Conservation (phyloP, 164 flowering plant species). For the Annona cherimola region DNA sequence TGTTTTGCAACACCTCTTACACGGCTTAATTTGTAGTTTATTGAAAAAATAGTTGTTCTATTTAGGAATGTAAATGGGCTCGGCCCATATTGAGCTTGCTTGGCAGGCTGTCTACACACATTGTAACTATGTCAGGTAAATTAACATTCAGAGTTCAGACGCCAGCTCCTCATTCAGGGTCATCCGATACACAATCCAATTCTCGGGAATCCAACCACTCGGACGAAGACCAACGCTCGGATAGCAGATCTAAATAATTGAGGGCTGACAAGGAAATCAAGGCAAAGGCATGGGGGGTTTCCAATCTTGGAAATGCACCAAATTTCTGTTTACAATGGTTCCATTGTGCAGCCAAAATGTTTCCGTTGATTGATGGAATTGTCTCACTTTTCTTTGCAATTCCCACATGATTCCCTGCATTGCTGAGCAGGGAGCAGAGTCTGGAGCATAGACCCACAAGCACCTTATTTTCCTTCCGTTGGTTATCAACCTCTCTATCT, state of each 20-base stretch:
- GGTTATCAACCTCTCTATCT: constrained; percentile 60
- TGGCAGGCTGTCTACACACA: too few relatives aligned
- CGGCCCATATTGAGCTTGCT: too few relatives aligned
- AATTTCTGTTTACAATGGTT: constrained; percentile 60
- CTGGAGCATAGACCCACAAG: constrained; percentile 73
- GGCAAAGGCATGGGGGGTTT: constrained; percentile 80
- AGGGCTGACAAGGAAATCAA: constrained; percentile 20
- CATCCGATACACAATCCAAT: not conserved
- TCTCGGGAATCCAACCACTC: not conserved
- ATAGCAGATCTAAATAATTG: not conserved
- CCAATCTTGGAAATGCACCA: constrained; percentile 62
- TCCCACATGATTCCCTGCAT: constrained; percentile 83
- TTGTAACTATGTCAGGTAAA: not conserved
- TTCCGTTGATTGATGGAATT: constrained; percentile 81
- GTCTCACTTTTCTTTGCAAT: constrained; percentile 80
- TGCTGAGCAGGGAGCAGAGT: constrained; percentile 69
- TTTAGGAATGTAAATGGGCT: too few relatives aligned
- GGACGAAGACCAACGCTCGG: not conserved
- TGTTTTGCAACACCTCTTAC: too few relatives aligned
- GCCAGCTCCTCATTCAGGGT: not conserved
- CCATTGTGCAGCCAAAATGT: constrained; percentile 96
- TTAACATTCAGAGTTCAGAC: not conserved
- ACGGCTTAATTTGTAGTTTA: too few relatives aligned
- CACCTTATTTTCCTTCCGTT: constrained; percentile 72
- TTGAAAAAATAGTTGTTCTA: too few relatives aligned